These are phyloP conservation scores for Zangia roseola DNA, from an alignment of 768 basidiomycete species.

Conservation along the genomic window DNA sequence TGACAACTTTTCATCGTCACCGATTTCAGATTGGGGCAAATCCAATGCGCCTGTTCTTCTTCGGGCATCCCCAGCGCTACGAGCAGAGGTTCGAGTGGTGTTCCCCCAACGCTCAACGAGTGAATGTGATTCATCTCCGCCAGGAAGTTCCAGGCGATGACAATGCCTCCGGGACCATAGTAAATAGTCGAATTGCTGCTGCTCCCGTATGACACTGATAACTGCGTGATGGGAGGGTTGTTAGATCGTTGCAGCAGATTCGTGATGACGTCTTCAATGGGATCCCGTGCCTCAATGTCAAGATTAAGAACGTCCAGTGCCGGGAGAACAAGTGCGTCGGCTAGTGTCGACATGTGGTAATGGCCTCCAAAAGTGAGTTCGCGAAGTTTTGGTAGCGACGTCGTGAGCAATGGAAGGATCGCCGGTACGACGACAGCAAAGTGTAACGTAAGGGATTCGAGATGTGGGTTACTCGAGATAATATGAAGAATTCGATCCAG, in stretches of 20 bases:
- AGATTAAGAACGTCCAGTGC: conserved; percentile 56
- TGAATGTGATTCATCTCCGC: conserved; percentile 56
- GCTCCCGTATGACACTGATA: conserved; percentile 62
- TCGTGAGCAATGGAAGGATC: conserved; percentile 58
- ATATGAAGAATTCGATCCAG: conserved; percentile 71
- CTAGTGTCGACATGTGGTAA: conserved; percentile 56
- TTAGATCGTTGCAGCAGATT: conserved; percentile 59
- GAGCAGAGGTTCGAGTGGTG: conserved; percentile 63
- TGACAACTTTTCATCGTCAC: conserved; percentile 66
- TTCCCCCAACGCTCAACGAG: conserved; percentile 61
- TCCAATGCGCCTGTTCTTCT: conserved; percentile 57
- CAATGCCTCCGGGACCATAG: conserved; percentile 55
- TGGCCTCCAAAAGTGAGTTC: conserved; percentile 65
- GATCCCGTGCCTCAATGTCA: conserved; percentile 74
- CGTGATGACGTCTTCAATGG: conserved; percentile 69
- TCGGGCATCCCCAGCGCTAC: conserved; percentile 56
- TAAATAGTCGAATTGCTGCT: conserved; percentile 44
- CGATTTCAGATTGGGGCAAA: conserved; percentile 59
- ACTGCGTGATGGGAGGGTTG: conserved; percentile 52
- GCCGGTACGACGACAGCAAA: conserved; percentile 60
- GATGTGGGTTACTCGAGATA: conserved; percentile 52
- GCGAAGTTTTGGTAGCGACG: conserved; percentile 54
- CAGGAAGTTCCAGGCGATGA: conserved; percentile 69
- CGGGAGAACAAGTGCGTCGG: conserved; percentile 62
- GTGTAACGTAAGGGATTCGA: conserved; percentile 58